phyloP scores from a whole-genome alignment of 495 filamentous ascomycete genomes.

The Tuber melanosporum region DNA sequence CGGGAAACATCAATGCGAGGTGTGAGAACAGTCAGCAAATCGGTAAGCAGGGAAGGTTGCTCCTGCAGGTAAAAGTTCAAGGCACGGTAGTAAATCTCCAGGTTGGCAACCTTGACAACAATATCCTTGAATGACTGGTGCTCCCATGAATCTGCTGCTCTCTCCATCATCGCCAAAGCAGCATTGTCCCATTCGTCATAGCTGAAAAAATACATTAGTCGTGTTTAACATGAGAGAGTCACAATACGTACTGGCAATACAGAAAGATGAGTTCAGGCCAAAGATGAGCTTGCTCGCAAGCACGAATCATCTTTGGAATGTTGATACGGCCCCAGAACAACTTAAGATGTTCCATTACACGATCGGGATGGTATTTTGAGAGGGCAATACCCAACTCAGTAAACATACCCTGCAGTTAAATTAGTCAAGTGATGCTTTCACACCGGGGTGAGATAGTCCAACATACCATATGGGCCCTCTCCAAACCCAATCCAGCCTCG shows the following conservation, averaged over 20 bases:
- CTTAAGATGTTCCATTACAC: slow-evolving; percentile 97
- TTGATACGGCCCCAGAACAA: slow-evolving; percentile 99
- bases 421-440: slow-evolving; percentile 7
- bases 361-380: slow-evolving; percentile 92
- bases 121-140: slow-evolving; percentile 99
- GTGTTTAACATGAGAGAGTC: background rate
- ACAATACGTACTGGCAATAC: slow-evolving; percentile 65
- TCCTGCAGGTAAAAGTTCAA: slow-evolving; percentile 98
- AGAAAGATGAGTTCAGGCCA: slow-evolving; percentile 99
- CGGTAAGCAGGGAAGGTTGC: slow-evolving; percentile 89
- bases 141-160: slow-evolving; percentile 96
- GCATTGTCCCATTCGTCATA: slow-evolving; percentile 99
- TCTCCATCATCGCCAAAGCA: slow-evolving; percentile 98
- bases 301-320: slow-evolving; percentile 94
- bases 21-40: slow-evolving; percentile 86
- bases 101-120: slow-evolving; percentile 92
- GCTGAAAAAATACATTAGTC: slow-evolving; percentile 11
- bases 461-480: slow-evolving; percentile 66
- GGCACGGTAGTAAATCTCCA: slow-evolving; percentile 97
- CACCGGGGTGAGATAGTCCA: background rate
- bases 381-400: slow-evolving; percentile 91
- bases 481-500: slow-evolving; percentile 90
- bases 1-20: slow-evolving; percentile 95
- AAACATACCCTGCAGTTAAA: slow-evolving; percentile 67
- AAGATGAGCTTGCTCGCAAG: slow-evolving; percentile 87